Evolutionary conservation across 495 filamentous ascomycete genomes (phyloP).

Genomic region (Penicillium silybi): DNA sequence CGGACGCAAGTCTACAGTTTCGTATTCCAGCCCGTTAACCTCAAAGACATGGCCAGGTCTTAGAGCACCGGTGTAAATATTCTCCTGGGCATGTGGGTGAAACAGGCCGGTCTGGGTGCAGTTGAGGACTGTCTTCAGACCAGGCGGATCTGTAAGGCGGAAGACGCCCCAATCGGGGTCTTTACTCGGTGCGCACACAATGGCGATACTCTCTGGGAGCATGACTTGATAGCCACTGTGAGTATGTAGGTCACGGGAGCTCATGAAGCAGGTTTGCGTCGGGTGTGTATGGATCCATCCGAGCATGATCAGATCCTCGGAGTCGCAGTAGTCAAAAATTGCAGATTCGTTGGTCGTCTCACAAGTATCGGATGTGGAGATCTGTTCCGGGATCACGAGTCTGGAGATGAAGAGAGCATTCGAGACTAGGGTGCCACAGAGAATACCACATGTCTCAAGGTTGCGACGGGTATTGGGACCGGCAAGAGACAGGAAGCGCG

Average conservation of each 20-base stretch:
- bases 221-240: constrained; percentile 90
- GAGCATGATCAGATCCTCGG: constrained; percentile 79
- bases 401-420: constrained; percentile 89
- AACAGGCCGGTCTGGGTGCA: constrained; percentile 77
- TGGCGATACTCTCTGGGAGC: constrained; percentile 92
- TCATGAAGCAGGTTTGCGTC: constrained; percentile 96
- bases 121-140: constrained; percentile 69
- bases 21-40: constrained; percentile 65
- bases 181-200: constrained; percentile 87
- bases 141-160: constrained; percentile 87
- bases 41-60: constrained; percentile 85
- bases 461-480: constrained; percentile 71
- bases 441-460: constrained; percentile 89
- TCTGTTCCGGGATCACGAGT: constrained; percentile 88
- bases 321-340: constrained; percentile 82
- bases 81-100: constrained; percentile 67
- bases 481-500: constrained; percentile 67
- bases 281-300: constrained; percentile 99
- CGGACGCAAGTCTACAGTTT: constrained; percentile 73
- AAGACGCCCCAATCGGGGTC: constrained; percentile 87
- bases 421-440: constrained; percentile 85
- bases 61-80: constrained; percentile 82
- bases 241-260: constrained; percentile 87
- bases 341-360: constrained; percentile 82
- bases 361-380: constrained; percentile 85